A percentile compares a stretch with the other conserved stretches of the same genome.
phyloP scores from a whole-genome alignment of 805 yeast genomes.

The Cyberlindnera euphorbiiphila region DNA sequence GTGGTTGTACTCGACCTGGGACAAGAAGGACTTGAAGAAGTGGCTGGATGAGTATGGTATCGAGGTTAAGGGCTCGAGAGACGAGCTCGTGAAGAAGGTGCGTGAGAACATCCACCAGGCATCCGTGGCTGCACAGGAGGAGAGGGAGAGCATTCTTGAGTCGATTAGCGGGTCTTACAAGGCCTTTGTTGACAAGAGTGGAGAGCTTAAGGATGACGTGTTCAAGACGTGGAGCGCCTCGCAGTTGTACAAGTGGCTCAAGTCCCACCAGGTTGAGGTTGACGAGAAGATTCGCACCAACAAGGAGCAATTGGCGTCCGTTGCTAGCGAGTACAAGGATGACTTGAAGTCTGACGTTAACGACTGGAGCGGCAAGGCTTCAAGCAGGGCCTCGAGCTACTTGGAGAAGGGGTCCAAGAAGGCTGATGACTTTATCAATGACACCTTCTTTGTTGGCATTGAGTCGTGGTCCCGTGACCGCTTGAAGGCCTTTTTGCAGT shows the following conservation, averaged over 20 bases:
- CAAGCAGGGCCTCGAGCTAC: conserved; percentile 33
- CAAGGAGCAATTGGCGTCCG: conserved; percentile 33
- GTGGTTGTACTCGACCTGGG: conserved; percentile 54
- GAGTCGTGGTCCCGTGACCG: conserved; percentile 45
- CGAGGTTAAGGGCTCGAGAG: conserved; percentile 37
- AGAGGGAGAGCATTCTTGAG: conserved; percentile 37
- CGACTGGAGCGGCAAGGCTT: conserved; percentile 32
- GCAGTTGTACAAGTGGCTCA: conserved; percentile 54
- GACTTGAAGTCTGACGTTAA: conserved; percentile 37
- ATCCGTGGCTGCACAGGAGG: conserved; percentile 35
- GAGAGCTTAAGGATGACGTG: conserved; percentile 38
- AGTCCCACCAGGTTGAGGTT: conserved; percentile 39
- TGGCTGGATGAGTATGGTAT: conserved; percentile 48
- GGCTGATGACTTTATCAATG: conserved; percentile 37
- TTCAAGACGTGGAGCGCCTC: conserved; percentile 50
- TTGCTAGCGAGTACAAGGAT: conserved; percentile 34
- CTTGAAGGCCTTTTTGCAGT: conserved; percentile 37
- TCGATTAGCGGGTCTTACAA: conserved; percentile 36
- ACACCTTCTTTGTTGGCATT: conserved; percentile 42
- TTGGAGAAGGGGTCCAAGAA: conserved; percentile 32
- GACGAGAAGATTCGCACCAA: conserved; percentile 32
- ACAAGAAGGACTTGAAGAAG: conserved; percentile 40
- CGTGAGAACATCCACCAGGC: conserved; percentile 43
- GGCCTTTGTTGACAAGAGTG: conserved; percentile 36
- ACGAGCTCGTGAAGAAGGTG: conserved; percentile 43